Percentiles rank a stretch among this genome's conserved stretches.
phyloP scores from a whole-genome alignment of 805 yeast genomes.

The Lipomyces spencermartinsiae region DNA sequence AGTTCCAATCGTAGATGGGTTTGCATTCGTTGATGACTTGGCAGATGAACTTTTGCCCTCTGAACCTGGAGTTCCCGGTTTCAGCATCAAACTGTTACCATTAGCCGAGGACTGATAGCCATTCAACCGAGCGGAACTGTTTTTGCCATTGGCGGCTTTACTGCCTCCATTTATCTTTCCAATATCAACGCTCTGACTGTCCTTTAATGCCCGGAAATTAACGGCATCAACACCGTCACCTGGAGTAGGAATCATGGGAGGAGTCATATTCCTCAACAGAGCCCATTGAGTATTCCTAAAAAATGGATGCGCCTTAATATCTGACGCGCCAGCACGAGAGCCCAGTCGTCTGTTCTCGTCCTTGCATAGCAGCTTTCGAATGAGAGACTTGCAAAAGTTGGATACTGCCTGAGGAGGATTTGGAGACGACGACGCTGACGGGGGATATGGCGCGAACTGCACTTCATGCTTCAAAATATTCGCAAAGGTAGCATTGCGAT shows the following conservation, averaged over 20 bases:
- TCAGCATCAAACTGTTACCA: neutral
- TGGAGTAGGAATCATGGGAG: conserved; percentile 93
- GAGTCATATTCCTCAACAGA: conserved; percentile 83
- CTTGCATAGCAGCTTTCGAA: conserved; percentile 81
- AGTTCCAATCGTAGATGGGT: conserved; percentile 9
- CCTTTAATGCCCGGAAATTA: conserved; percentile 42
- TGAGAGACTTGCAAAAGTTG: conserved; percentile 76
- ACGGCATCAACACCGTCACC: conserved; percentile 59
- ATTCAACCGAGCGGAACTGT: neutral
- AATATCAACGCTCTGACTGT: conserved; percentile 46
- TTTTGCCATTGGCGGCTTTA: conserved; percentile 8
- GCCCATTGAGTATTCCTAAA: conserved; percentile 97
- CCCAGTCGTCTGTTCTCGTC: conserved; percentile 91
- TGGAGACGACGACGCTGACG: conserved; percentile 29
- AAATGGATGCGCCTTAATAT: conserved; percentile 86
- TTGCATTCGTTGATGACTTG: conserved; percentile 17
- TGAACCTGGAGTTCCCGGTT: neutral
- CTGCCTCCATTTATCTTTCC: conserved; percentile 29
- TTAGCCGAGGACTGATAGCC: neutral
- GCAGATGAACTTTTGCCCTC: neutral
- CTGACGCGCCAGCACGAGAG: conserved; percentile 92
- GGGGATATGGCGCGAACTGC: conserved; percentile 56
- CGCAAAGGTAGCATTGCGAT: conserved; percentile 86
- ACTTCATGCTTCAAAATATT: conserved; percentile 86
- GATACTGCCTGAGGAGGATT: conserved; percentile 58